Evolutionary conservation across 306 rosid genomes (phyloP), one percentile per base, ranked within the genome.

Genomic region (Fagus crenata): DNA sequence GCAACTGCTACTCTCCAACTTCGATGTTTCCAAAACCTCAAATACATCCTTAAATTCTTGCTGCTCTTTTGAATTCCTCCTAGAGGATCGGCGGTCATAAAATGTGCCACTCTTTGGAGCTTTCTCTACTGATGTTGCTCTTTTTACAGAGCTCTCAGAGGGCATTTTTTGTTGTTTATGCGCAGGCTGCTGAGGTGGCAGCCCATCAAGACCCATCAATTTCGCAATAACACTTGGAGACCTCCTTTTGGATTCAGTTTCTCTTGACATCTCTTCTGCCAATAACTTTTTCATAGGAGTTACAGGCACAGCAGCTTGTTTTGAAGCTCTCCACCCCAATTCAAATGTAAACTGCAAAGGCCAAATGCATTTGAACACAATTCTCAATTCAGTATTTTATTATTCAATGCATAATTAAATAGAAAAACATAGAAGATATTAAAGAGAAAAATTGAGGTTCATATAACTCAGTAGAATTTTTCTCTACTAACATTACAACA

Each of bases 181-280:
- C 64, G 75, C 17, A 77, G 88, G 75, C 80, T 87, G 93, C 84
- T 86, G 89, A 69, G 81, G 83, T 0, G 96, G 97, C 82, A 95
- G 60, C 77, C 92, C 97, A 64, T 95, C 99, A 67, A 95, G 97
- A 78, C 99, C 99, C 99, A 95, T 95, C 93, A 95, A 86, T 81
- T 88, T 91, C 60, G 99, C 97, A 82, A 95, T 78, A 67, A 93
- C 91, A 82, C 92, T 87, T 0, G 97, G 96, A 1, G 96, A 74
- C 73, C 91, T 87, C 86, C 96, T 88, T 74, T 86, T 89, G 54
- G 86, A 80, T 74, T 90, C 91, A 37, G 81, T 53, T 74, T 82
- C 91, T 59, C 75, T 83, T 0, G 82, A 64, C 97, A 95, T 95
- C 86, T 92, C 99, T 69, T 89, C 87, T 13, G 92, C 92, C 73